Evolutionary conservation across 768 basidiomycete genomes (phyloP).

Genomic region (Serendipita sp.): DNA sequence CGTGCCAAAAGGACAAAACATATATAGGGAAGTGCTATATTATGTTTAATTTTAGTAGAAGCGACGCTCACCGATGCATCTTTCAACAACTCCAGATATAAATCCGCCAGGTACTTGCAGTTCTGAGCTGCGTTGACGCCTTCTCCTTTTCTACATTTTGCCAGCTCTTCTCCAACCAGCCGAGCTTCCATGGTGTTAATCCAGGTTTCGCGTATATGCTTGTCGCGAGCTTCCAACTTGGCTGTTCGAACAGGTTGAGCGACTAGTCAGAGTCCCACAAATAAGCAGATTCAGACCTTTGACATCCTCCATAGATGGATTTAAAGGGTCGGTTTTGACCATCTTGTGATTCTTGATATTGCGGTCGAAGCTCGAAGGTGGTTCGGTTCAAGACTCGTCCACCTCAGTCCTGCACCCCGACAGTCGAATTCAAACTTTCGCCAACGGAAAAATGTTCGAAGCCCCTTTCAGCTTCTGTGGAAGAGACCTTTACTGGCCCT

Average conservation of each 20-base stretch:
- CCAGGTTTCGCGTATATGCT: conserved; percentile 80
- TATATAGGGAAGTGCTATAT: background rate
- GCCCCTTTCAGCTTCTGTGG: no score
- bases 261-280: background rate
- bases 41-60: background rate
- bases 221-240: conserved; percentile 34
- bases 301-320: background rate
- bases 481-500: no score
- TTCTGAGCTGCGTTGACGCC: conserved; percentile 85
- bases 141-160: conserved; percentile 78
- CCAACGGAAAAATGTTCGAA: no score
- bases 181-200: conserved; percentile 85
- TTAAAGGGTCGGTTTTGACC: background rate
- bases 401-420: background rate
- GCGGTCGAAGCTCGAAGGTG: background rate
- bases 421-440: no score
- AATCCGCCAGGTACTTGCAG: conserved; percentile 73
- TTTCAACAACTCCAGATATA: conserved; percentile 61
- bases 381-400: background rate
- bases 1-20: background rate
- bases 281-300: background rate
- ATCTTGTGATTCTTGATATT: background rate
- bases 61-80: conserved; percentile 55
- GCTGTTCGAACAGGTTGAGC: conserved; percentile 7
- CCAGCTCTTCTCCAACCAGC: conserved; percentile 73